phyloP scores from a whole-genome alignment of 2,329 filamentous ascomycete genomes.

The Calonectria honghensis region DNA sequence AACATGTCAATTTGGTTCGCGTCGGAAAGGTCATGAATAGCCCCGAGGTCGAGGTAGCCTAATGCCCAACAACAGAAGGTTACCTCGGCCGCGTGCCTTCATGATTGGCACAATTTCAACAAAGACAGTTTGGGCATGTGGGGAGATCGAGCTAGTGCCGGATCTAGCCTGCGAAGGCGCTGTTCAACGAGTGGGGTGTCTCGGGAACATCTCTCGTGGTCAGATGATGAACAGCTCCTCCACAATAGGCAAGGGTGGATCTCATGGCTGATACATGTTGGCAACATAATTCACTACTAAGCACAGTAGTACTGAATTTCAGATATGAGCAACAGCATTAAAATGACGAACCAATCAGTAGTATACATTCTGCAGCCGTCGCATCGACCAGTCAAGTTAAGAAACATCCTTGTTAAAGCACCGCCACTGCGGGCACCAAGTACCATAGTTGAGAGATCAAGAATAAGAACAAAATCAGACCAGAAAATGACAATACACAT shows the following conservation, averaged over 20 bases:
- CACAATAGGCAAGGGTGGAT: background rate
- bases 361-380: constrained; percentile 31
- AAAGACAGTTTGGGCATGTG: background rate
- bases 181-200: background rate
- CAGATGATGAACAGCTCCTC: background rate
- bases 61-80: background rate
- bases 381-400: constrained; percentile 3
- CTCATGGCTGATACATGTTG: background rate
- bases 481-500: constrained; percentile 37
- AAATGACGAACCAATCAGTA: constrained; percentile 13
- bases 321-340: background rate
- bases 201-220: background rate
- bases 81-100: background rate
- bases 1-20: background rate
- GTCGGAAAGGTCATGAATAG: background rate
- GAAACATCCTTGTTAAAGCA: constrained; percentile 13
- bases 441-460: constrained; percentile 25
- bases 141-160: background rate
- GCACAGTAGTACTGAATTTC: background rate
- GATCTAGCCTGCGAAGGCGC: background rate
- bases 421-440: constrained; percentile 5
- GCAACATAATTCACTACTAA: background rate
- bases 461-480: constrained; percentile 29
- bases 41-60: background rate
- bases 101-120: background rate